phyloP scores from a whole-genome alignment of 2,329 filamentous ascomycete genomes.

The Boeremia exigua region DNA sequence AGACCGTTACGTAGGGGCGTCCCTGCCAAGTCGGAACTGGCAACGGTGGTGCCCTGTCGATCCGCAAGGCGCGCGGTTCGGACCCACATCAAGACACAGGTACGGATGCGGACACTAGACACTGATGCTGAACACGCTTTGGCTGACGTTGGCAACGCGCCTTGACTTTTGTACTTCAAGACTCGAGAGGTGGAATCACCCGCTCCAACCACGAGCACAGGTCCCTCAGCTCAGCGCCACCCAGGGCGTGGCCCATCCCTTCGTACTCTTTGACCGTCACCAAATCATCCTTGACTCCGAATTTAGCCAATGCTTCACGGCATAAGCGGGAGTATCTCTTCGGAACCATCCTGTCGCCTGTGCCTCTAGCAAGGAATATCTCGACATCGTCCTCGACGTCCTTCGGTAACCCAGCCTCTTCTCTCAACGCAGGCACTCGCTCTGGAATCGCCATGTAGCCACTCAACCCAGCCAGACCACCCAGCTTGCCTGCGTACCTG shows the following conservation, averaged over 20 bases:
- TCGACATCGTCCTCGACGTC: constrained; percentile 45
- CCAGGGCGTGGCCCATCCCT: constrained; percentile 55
- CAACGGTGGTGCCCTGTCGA: constrained; percentile 9
- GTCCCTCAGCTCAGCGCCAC: constrained; percentile 53
- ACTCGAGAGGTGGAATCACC: constrained; percentile 46
- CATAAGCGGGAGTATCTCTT: constrained; percentile 52
- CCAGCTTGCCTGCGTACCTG: constrained; percentile 49
- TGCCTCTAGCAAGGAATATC: constrained; percentile 57
- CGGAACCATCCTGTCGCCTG: constrained; percentile 56
- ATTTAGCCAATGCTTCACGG: constrained; percentile 48
- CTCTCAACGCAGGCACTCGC: constrained; percentile 48
- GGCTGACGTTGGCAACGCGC: neutral
- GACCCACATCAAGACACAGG: neutral
- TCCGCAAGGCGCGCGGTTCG: constrained; percentile 3
- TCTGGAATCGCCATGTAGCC: constrained; percentile 56
- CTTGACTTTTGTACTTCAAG: neutral
- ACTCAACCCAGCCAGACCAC: constrained; percentile 53
- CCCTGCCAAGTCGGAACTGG: constrained; percentile 15
- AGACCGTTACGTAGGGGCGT: constrained; percentile 1
- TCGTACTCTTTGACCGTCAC: constrained; percentile 56
- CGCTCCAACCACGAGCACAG: constrained; percentile 53
- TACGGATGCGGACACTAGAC: neutral
- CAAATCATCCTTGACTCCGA: constrained; percentile 49
- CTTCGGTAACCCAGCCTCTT: constrained; percentile 44
- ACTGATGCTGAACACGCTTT: neutral